Evolutionary conservation across 2,329 filamentous ascomycete genomes (phyloP).

Genomic region (Neospermospora avenae): DNA sequence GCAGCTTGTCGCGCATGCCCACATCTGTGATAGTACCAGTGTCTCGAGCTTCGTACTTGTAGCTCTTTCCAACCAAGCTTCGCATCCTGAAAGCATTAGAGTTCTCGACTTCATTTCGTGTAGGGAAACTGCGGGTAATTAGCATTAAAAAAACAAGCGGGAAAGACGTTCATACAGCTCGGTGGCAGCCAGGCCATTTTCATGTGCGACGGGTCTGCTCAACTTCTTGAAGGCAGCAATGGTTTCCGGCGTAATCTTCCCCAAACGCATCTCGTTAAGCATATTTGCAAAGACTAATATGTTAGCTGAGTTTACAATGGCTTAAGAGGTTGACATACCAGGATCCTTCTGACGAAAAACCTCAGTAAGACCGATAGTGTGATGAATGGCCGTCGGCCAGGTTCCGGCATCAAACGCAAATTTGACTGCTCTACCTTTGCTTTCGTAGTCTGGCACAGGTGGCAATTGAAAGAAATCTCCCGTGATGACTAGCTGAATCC

Average conservation of each 20-base stretch:
- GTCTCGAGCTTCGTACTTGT: slow-evolving; percentile 72
- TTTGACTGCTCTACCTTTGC: slow-evolving; percentile 61
- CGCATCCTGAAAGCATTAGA: slow-evolving; percentile 76
- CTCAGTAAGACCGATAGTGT: slow-evolving; percentile 92
- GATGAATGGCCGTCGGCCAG: slow-evolving; percentile 89
- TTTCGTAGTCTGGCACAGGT: slow-evolving; percentile 75
- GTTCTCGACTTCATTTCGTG: slow-evolving; percentile 80
- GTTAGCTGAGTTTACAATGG: slow-evolving; percentile 26
- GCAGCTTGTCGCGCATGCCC: slow-evolving; percentile 67
- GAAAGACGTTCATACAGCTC: slow-evolving; percentile 61
- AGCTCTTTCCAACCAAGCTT: slow-evolving; percentile 64
- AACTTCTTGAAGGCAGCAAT: slow-evolving; percentile 73
- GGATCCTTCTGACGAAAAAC: slow-evolving; percentile 94
- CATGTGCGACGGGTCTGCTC: slow-evolving; percentile 65
- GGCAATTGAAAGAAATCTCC: slow-evolving; percentile 98
- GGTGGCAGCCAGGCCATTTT: slow-evolving; percentile 76
- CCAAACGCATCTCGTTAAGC: slow-evolving; percentile 97
- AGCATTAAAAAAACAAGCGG: background rate
- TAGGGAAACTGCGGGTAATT: slow-evolving; percentile 65
- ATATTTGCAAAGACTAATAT: slow-evolving; percentile 76
- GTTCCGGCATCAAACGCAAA: slow-evolving; percentile 92
- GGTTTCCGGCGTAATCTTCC: slow-evolving; percentile 72
- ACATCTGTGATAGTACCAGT: slow-evolving; percentile 65
- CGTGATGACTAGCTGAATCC: slow-evolving; percentile 92
- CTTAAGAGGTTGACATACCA: slow-evolving; percentile 41